phyloP scores from a whole-genome alignment of 176 grass and related monocot genomes.

The Eragrostis curvula region DNA sequence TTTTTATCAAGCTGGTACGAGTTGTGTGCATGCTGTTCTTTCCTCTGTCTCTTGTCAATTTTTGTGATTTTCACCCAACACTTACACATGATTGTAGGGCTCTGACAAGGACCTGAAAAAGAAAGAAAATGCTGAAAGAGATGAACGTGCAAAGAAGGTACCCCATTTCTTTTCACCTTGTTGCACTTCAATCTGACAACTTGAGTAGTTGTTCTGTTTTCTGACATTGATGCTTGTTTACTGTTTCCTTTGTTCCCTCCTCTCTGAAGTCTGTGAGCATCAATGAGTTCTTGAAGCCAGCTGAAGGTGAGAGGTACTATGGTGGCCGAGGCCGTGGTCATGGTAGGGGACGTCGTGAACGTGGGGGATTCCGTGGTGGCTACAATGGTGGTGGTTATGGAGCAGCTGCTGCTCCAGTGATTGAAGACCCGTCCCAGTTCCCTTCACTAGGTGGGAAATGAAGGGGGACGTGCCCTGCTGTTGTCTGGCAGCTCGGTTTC shows the following conservation, averaged over 20 bases:
- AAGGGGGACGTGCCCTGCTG: background rate
- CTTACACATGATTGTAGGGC: conserved; percentile 31
- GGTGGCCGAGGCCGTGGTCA: conserved; percentile 21
- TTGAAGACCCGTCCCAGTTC: conserved; percentile 70
- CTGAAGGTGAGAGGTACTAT: conserved; percentile 63
- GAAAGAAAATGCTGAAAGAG: conserved; percentile 73
- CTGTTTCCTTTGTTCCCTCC: background rate
- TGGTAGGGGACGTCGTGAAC: conserved; percentile 59
- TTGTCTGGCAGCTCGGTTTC: conserved; percentile 7
- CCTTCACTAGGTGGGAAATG: conserved; percentile 72
- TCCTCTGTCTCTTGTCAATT: background rate
- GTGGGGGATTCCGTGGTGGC: conserved; percentile 33
- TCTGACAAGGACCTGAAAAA: conserved; percentile 70
- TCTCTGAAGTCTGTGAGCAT: conserved; percentile 64
- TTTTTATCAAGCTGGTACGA: conserved; percentile 80
- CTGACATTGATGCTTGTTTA: background rate
- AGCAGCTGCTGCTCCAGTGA: conserved; percentile 48
- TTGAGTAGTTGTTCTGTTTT: background rate
- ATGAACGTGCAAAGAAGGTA: conserved; percentile 77
- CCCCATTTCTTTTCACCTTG: background rate
- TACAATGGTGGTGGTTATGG: conserved; percentile 33
- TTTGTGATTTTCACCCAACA: background rate
- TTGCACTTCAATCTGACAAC: background rate
- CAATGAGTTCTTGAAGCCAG: conserved; percentile 83
- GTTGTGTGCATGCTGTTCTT: background rate